These are phyloP conservation scores for Paspalum vaginatum DNA, from an alignment of 176 grass and related monocot species.

Conservation along the genomic window DNA sequence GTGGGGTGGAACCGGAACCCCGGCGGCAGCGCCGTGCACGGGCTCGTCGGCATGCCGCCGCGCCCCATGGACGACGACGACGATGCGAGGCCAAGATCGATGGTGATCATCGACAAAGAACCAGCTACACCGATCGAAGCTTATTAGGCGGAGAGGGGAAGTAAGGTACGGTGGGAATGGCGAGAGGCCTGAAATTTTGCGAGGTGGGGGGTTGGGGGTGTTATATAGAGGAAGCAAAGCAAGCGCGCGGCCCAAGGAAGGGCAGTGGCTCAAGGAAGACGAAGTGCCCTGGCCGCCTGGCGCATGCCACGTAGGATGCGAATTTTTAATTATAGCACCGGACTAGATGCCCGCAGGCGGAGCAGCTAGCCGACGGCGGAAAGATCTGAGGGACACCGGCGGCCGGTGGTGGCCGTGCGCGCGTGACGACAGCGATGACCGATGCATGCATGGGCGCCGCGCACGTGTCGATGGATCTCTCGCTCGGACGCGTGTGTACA, in stretches of 20 bases:
- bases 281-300: neutral
- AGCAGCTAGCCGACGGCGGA: neutral
- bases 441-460: neutral
- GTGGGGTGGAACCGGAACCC: conserved; percentile 63
- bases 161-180: conserved; percentile 18
- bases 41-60: neutral
- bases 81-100: conserved; percentile 14
- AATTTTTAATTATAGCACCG: neutral
- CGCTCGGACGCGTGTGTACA: neutral
- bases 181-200: conserved; percentile 32
- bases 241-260: neutral
- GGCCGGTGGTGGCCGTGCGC: neutral
- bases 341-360: neutral
- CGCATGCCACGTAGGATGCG: neutral
- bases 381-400: neutral
- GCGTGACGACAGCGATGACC: neutral
- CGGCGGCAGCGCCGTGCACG: conserved; percentile 38
- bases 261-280: neutral
- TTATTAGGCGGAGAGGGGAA: neutral
- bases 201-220: neutral
- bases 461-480: neutral
- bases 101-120: neutral
- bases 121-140: neutral
- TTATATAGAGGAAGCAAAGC: neutral
- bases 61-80: neutral